phyloP scores from a whole-genome alignment of 768 basidiomycete genomes.

The Neoboletus magnificus region DNA sequence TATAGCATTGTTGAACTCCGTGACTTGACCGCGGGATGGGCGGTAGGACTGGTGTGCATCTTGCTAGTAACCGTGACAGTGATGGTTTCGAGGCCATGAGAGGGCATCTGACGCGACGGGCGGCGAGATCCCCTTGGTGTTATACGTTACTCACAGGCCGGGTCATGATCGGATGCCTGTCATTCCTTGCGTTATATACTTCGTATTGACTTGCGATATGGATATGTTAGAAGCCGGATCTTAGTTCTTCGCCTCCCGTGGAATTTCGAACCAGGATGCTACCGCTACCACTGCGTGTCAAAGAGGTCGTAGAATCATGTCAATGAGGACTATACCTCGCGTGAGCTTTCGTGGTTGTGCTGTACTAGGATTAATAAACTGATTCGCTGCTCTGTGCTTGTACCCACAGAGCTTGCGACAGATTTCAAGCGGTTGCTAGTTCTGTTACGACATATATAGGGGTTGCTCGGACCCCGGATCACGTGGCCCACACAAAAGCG shows the following conservation, averaged over 20 bases:
- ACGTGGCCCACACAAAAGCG: constrained; percentile 10
- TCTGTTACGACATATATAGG: not conserved
- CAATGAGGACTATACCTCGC: not conserved
- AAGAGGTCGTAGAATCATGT: not conserved
- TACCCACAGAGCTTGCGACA: no score
- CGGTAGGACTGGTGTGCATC: not conserved
- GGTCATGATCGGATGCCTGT: no score
- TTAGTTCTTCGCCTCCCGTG: no score
- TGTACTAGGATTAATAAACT: not conserved
- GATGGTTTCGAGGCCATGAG: no score
- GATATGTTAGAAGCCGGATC: no score
- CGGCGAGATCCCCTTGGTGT: no score
- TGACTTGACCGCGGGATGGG: not conserved
- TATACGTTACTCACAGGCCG: no score
- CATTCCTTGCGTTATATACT: no score
- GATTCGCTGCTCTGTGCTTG: no score
- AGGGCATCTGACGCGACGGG: no score
- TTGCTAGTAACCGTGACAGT: no score
- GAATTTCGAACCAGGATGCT: not conserved
- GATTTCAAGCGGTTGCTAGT: not conserved
- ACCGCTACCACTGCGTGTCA: not conserved
- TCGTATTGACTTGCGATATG: no score
- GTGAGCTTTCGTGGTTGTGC: not conserved
- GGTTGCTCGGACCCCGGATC: not conserved
- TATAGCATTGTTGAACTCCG: not conserved